Base-by-base conservation (phyloP, 106 monocot species). In the Alisma plantagoaquatica region DNA sequence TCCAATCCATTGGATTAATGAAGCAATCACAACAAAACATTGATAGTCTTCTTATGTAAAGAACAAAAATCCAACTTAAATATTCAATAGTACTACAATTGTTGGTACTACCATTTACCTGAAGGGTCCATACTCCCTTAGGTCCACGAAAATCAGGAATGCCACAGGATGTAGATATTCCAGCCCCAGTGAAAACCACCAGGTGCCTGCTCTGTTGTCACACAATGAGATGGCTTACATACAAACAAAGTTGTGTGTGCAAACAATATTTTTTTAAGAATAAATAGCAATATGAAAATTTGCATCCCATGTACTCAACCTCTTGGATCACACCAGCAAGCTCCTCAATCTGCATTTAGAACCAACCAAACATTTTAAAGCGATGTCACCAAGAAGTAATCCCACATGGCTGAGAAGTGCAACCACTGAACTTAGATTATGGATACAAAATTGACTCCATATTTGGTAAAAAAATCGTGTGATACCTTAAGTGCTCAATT, bases 141-240 rank as follows among this genome's bases (percentile, higher is more conserved):
- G 96, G 96, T n/a, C 96, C 96, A 56, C 96, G 72, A 70, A 98
- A 98, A 77, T 98, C 96, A 46, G 96, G 96, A 56, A 98, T 98
- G 41, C 96, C 96, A 55, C 83, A 90, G 31, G 96, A 84, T 33
- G 96, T 98, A 59, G 96, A 98, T 75, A 98, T 98, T 46, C 96
- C 96, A 33, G 96, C 96, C 27, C 96, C 96, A 6, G 96, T 98
- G 66, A 98, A 98, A 63, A 64, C 85, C 33, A 98, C 89, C 43
- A 98, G 52, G 75, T 98, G 89, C 61, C 85, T 98, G 59, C 96
- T 90, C 96, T 98, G 76, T 51, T 60, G 44, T 11, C 23, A 62
- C 26, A 27, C 7, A 10, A 20, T 41, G 43, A 11, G 42, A 31
- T 56, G 22, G n/a, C 31, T 29, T 19, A n/a, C n/a, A n/a, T n/a